Conservation (phyloP, 352 stramenopile species). For the Stramenopiles sp. region DNA sequence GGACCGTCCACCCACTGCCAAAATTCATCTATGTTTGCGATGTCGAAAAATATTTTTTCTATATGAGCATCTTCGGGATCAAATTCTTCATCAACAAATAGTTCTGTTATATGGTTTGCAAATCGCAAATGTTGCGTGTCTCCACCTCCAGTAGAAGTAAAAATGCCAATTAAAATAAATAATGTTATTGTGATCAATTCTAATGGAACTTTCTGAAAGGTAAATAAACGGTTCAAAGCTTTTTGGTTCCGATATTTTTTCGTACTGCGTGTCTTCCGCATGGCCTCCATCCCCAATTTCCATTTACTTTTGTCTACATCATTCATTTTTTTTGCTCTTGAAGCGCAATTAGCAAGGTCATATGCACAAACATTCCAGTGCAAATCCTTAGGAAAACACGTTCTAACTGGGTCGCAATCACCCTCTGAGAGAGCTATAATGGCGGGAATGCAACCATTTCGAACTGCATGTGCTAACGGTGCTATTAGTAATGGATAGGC, state of each 20-base stretch:
- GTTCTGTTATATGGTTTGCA: background rate
- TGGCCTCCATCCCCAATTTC: background rate
- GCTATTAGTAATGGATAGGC: background rate
- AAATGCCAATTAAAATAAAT: background rate
- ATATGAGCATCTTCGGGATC: background rate
- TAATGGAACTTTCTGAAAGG: background rate
- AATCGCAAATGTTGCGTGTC: background rate
- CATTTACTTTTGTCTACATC: background rate
- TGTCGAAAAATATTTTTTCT: background rate
- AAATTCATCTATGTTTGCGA: background rate
- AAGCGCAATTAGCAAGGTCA: background rate
- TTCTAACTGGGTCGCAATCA: background rate
- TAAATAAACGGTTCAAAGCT: background rate
- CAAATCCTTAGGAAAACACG: background rate
- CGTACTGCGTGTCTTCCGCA: background rate
- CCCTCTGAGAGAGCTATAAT: background rate
- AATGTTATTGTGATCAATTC: background rate
- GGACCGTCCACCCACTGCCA: background rate
- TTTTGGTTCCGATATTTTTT: background rate
- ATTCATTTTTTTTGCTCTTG: background rate
- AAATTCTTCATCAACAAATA: conserved; percentile 1
- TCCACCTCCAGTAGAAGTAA: background rate
- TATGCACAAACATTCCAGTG: background rate
- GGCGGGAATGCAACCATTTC: background rate
- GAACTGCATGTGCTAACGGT: background rate